Percentiles rank a stretch among this genome's conserved stretches.
These are phyloP conservation scores for Didymella sp. DNA, from an alignment of 2,329 filamentous ascomycete genomes.

Conservation along the genomic window DNA sequence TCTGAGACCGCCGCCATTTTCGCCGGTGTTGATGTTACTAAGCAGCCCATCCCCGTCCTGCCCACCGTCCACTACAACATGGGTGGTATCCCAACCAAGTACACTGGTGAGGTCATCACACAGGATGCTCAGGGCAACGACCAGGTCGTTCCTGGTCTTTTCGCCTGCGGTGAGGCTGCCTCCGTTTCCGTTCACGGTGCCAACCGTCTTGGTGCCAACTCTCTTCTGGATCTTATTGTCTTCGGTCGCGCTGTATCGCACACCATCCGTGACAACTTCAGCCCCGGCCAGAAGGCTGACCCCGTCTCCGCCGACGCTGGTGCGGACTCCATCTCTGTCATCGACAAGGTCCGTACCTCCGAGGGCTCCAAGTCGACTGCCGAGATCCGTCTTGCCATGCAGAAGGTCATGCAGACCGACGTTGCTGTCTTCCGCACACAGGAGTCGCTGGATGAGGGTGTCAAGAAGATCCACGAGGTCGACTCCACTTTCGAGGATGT, in stretches of 20 bases:
- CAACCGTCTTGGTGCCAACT: slow-evolving; percentile 98
- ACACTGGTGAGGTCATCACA: slow-evolving; percentile 94
- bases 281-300: slow-evolving; percentile 79
- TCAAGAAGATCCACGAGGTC: slow-evolving; percentile 83
- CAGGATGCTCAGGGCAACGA: slow-evolving; percentile 86
- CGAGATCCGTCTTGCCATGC: slow-evolving; percentile 90
- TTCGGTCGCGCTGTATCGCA: slow-evolving; percentile 97
- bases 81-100: slow-evolving; percentile 97
- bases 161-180: slow-evolving; percentile 95
- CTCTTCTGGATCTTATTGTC: slow-evolving; percentile 93
- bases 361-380: slow-evolving; percentile 85
- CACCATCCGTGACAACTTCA: slow-evolving; percentile 94
- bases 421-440: slow-evolving; percentile 97
- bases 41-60: slow-evolving; percentile 95
- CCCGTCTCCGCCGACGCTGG: slow-evolving; percentile 84
- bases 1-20: slow-evolving; percentile 98
- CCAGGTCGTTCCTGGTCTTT: slow-evolving; percentile 91
- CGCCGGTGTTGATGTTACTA: slow-evolving; percentile 93
- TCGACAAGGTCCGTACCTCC: slow-evolving; percentile 85
- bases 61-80: slow-evolving; percentile 99
- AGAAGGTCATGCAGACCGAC: slow-evolving; percentile 98
- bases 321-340: slow-evolving; percentile 81
- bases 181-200: slow-evolving; percentile 98
- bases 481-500: slow-evolving; percentile 82
- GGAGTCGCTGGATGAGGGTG: slow-evolving; percentile 91